phyloP scores from a whole-genome alignment of 83 land plant genomes.

The Diphasiastrum complanatum region DNA sequence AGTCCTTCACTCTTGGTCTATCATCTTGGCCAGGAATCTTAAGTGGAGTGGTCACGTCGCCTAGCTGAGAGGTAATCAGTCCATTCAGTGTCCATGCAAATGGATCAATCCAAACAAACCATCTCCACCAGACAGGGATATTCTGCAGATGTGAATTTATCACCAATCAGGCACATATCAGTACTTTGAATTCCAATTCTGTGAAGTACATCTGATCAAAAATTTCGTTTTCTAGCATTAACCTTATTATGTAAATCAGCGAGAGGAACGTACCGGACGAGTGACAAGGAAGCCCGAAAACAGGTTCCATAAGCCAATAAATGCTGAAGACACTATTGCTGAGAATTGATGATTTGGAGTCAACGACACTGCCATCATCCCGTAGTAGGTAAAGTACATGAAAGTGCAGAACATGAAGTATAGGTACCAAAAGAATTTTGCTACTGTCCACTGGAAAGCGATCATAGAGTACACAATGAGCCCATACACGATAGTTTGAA shows the following conservation, averaged over 20 bases:
- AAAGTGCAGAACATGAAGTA: conserved; percentile 28
- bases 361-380: conserved; percentile 32
- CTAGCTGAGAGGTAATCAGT: conserved; percentile 20
- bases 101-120: conserved; percentile 23
- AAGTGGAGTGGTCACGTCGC: conserved; percentile 6
- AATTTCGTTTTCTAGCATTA: neutral
- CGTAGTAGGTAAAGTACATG: conserved; percentile 33
- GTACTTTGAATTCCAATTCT: neutral
- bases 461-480: conserved; percentile 25
- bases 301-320: conserved; percentile 22
- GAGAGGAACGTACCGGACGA: neutral
- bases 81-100: conserved; percentile 24
- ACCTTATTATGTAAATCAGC: neutral
- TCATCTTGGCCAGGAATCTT: conserved; percentile 7
- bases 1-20: neutral
- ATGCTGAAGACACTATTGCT: conserved; percentile 26
- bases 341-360: conserved; percentile 31
- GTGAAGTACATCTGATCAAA: neutral
- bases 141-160: conserved; percentile 6
- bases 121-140: conserved; percentile 23
- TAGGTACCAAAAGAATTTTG: conserved; percentile 29
- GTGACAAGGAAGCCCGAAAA: conserved; percentile 9
- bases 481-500: conserved; percentile 19
- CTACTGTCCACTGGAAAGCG: conserved; percentile 24
- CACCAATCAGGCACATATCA: neutral